These are phyloP conservation scores for Tricholoma saponaceum DNA, from an alignment of 768 basidiomycete genomes.

Conservation along the genomic window DNA sequence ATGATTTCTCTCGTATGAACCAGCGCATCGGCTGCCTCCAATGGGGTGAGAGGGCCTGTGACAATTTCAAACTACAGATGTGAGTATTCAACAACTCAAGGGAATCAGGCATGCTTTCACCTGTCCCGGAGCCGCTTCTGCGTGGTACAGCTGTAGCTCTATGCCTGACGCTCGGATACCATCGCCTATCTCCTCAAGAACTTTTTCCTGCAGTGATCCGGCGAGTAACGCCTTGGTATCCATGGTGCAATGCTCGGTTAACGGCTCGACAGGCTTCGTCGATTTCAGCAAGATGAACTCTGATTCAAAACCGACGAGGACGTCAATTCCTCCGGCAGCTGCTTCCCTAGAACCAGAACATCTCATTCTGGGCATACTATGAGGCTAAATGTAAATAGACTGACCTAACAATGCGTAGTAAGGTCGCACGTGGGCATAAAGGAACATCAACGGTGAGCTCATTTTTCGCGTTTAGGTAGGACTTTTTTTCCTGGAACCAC, in stretches of 20 bases:
- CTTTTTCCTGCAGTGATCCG: conserved; percentile 40
- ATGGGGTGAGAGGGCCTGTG: conserved; percentile 60
- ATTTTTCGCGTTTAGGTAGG: conserved; percentile 28
- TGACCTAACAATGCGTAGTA: conserved; percentile 43
- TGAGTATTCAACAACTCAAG: not conserved
- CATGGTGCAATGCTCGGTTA: conserved; percentile 47
- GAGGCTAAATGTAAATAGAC: conserved; percentile 12
- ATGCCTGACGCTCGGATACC: conserved; percentile 44
- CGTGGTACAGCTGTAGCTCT: conserved; percentile 64
- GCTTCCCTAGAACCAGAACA: conserved; percentile 24
- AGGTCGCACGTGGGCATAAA: conserved; percentile 54
- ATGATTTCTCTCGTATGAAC: conserved; percentile 67
- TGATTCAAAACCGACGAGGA: conserved; percentile 64
- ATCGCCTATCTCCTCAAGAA: conserved; percentile 57
- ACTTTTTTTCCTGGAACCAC: conserved; percentile 59
- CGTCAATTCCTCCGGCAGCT: conserved; percentile 30
- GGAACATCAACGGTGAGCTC: conserved; percentile 35
- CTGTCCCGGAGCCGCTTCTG: conserved; percentile 73
- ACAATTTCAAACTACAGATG: conserved; percentile 55
- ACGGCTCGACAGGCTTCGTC: conserved; percentile 39
- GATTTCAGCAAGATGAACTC: conserved; percentile 65
- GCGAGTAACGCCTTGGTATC: conserved; percentile 33
- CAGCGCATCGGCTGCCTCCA: conserved; percentile 65
- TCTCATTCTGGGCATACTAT: not conserved
- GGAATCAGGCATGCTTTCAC: conserved; percentile 22